Conservation (phyloP, 164 flowering plant genomes). For the Taxillus chinensis region DNA sequence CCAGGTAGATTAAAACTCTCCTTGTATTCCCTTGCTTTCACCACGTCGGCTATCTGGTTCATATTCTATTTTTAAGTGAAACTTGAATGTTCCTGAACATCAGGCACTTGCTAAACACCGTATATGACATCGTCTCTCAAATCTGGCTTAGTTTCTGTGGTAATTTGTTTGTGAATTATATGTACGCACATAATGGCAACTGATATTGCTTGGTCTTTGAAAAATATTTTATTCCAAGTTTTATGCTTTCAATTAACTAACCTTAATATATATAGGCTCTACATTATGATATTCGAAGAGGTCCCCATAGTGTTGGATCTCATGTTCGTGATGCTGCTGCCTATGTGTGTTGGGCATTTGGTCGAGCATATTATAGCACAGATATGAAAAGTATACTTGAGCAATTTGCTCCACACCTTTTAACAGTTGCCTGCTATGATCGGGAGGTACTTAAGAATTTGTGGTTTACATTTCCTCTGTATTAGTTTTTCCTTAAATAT, state of each 20-base stretch:
- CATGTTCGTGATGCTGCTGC: constrained; percentile 99
- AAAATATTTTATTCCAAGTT: neutral
- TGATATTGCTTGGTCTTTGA: neutral
- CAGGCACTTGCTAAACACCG: too few relatives aligned
- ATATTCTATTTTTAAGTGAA: too few relatives aligned
- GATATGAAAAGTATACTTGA: constrained; percentile 78
- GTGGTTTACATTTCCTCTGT: neutral
- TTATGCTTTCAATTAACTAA: neutral
- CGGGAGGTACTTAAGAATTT: constrained; percentile 60
- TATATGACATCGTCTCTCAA: too few relatives aligned
- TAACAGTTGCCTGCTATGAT: constrained; percentile 89
- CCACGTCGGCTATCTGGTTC: too few relatives aligned
- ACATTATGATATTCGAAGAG: constrained; percentile 93
- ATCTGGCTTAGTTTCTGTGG: too few relatives aligned
- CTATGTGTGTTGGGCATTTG: constrained; percentile 99
- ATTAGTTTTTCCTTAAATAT: neutral
- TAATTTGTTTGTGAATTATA: too few relatives aligned
- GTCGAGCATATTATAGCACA: constrained; percentile 78
- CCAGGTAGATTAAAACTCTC: too few relatives aligned
- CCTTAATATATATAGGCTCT: constrained; percentile 48
- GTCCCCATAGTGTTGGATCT: constrained; percentile 97
- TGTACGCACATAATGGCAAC: too few relatives aligned
- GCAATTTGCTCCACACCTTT: constrained; percentile 82
- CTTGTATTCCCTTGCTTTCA: too few relatives aligned
- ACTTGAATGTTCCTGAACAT: too few relatives aligned